Evolutionary conservation across 1,139 yeast genomes (phyloP), one percentile per base, ranked within the genome.

Genomic region (Pneumocystis oryctolagi): DNA sequence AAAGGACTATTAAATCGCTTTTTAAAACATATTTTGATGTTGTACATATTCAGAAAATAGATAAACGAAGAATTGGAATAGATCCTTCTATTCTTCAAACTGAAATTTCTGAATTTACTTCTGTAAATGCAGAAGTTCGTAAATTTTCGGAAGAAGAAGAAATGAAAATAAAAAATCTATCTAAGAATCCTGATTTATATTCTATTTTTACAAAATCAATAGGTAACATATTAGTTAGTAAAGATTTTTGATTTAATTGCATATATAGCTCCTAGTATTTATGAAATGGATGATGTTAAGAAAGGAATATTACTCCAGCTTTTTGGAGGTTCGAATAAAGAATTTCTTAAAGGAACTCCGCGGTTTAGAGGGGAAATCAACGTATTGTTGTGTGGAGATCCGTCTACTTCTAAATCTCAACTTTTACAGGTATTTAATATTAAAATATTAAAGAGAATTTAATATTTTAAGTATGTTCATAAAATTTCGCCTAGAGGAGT

Each of bases 401-500:
- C 99, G 1, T 90, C 97, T 9, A 92, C 99, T 2, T 85, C 97
- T 14, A 92, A 92, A 73, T 92, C 98, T 1, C 99, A 92, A 74
- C 77, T 92, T 64, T 78, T 92, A 68, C 70, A 57, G 16, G 59
- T 57, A 57, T 14, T 35, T 57, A 18, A 57, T 25, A 20, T 57
- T 20, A 35, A 35, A 20, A 30, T 35, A 35, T 28, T 20, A 35
- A 35, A 94, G 28, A 12, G n/a, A 9, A 9, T 3, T 20, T 14
- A 25, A 57, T 9, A 25, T 25, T 47, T 28, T 8, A 18, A 89
- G 71, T 92, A 92, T 69, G 97, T 92, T 61, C 98, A 92, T 75
- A 89, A 90, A 72, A 92, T 92, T 68, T 95, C 98, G 0, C 99
- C 99, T 56, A 80, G 98, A 72, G 98, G 98, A 69, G 89, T 94